Percentiles rank a stretch among this genome's conserved stretches.
These are phyloP conservation scores for Trichoderma atroviride DNA, from an alignment of 2,329 filamentous ascomycete genomes.

Conservation along the genomic window DNA sequence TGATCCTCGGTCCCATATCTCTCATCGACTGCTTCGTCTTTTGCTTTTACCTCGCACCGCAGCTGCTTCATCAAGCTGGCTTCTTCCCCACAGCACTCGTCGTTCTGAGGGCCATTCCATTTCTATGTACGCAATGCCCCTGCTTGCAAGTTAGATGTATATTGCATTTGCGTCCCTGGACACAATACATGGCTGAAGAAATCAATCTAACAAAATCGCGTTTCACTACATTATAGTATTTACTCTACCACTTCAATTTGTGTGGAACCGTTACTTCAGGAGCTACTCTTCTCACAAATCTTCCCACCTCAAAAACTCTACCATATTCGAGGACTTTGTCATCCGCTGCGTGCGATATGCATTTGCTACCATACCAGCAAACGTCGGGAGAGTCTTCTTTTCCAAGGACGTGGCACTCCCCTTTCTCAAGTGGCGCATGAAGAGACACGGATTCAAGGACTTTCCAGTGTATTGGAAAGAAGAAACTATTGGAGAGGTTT, in stretches of 20 bases:
- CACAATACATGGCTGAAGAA: neutral
- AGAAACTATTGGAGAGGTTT: conserved; percentile 39
- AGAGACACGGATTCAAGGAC: conserved; percentile 68
- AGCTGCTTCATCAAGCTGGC: conserved; percentile 70
- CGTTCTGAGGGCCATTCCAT: conserved; percentile 66
- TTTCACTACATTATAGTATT: conserved; percentile 31
- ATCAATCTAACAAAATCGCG: neutral
- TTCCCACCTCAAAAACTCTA: conserved; percentile 69
- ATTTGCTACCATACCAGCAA: conserved; percentile 70
- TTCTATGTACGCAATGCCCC: conserved; percentile 59
- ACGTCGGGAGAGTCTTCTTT: conserved; percentile 75
- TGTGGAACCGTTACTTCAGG: conserved; percentile 39
- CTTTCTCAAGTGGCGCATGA: conserved; percentile 74
- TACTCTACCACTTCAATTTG: conserved; percentile 36
- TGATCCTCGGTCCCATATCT: conserved; percentile 75
- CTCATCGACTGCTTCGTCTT: conserved; percentile 77
- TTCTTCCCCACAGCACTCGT: conserved; percentile 60
- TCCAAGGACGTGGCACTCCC: conserved; percentile 72
- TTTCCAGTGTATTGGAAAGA: conserved; percentile 67
- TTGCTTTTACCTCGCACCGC: conserved; percentile 68
- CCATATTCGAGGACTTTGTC: conserved; percentile 75
- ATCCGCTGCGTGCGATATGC: conserved; percentile 78
- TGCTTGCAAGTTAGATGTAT: neutral
- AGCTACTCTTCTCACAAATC: conserved; percentile 38
- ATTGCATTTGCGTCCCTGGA: neutral